Evolutionary conservation across 192 early-diverging fungal species (phyloP), one percentile per base, ranked within the genome.

Genomic region (Backusella sp.): DNA sequence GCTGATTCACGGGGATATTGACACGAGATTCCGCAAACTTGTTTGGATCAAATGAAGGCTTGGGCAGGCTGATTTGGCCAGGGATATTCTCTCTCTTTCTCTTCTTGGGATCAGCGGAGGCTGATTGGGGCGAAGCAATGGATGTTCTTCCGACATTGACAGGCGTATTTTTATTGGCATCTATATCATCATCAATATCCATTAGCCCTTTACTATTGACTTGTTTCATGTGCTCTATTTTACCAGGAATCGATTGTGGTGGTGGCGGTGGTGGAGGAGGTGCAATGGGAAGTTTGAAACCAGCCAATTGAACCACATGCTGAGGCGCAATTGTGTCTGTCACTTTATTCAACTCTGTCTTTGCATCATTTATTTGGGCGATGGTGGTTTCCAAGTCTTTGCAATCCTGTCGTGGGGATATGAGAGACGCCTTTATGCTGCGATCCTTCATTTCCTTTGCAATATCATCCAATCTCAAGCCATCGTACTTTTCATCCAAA

Each of bases 221-320:
- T 44, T 15, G 4, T 44, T 44, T 5, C 6, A 65, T 21, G 26
- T 66, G 21, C 5, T 0, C 41, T 66, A 17, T 49, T 8, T 68
- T 37, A 70, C 68, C 68, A 70, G 34, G 42, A 35, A 68, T 42
- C 39, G 19, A n/a, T 6, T 19, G 19, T 70, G 68, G 37, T 1
- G 34, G 7, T 70, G 68, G 37, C 0, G 52, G 39, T 5, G 42
- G 28, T 14, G 73, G 65, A 34, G 78, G 56, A 8, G 73, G 15
- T 28, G 52, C 32, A 21, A 53, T 56, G 11, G 87, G 85, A 6
- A 88, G 72, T 42, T 84, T 84, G 32, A 88, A 81, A 37, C 87
- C 87, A 7, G 87, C 87, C 3, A 88, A 70, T 46, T 88, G 83
- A 59, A 88, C 83, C 32, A 83, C 53, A 68, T 88, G 85, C n/a